Conservation (phyloP, 2,329 filamentous ascomycete species). For the Coniochaeta sp. region DNA sequence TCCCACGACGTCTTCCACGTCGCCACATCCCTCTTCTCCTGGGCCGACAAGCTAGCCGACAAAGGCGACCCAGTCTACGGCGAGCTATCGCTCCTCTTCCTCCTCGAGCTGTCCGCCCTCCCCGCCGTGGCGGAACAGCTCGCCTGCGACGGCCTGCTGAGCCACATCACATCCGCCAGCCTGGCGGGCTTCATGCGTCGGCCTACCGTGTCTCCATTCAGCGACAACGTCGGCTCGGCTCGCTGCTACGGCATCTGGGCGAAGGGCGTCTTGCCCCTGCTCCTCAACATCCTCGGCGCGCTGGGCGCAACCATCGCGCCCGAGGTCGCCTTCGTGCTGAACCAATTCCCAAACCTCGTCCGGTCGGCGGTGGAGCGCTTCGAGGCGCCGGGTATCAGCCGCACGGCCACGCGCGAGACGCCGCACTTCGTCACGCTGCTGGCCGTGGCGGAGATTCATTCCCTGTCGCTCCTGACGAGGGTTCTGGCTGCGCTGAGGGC, state of each 20-base stretch:
- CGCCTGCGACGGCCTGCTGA: slow-evolving; percentile 77
- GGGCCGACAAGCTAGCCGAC: slow-evolving; percentile 76
- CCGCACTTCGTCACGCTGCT: slow-evolving; percentile 63
- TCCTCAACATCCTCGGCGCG: slow-evolving; percentile 78
- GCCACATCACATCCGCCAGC: slow-evolving; percentile 70
- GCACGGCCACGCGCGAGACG: slow-evolving; percentile 40
- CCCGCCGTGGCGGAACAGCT: slow-evolving; percentile 80
- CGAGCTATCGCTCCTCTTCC: slow-evolving; percentile 81
- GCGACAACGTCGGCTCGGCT: slow-evolving; percentile 57
- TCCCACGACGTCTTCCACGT: slow-evolving; percentile 70
- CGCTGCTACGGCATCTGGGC: slow-evolving; percentile 88
- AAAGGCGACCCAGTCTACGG: slow-evolving; percentile 85
- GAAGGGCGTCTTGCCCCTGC: slow-evolving; percentile 77
- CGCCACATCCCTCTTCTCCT: slow-evolving; percentile 83
- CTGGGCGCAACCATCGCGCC: slow-evolving; percentile 75
- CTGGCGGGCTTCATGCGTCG: slow-evolving; percentile 71
- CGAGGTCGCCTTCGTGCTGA: slow-evolving; percentile 81
- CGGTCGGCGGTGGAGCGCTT: slow-evolving; percentile 64
- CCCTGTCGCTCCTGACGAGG: slow-evolving; percentile 65
- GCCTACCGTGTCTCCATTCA: slow-evolving; percentile 66
- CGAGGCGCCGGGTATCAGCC: slow-evolving; percentile 49
- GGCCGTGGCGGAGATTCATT: slow-evolving; percentile 70
- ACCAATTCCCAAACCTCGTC: slow-evolving; percentile 78
- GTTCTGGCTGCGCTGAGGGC: slow-evolving; percentile 61
- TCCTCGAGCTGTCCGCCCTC: slow-evolving; percentile 79